Conservation (phyloP, 163 green algal species). For the Volvox carteri region DNA sequence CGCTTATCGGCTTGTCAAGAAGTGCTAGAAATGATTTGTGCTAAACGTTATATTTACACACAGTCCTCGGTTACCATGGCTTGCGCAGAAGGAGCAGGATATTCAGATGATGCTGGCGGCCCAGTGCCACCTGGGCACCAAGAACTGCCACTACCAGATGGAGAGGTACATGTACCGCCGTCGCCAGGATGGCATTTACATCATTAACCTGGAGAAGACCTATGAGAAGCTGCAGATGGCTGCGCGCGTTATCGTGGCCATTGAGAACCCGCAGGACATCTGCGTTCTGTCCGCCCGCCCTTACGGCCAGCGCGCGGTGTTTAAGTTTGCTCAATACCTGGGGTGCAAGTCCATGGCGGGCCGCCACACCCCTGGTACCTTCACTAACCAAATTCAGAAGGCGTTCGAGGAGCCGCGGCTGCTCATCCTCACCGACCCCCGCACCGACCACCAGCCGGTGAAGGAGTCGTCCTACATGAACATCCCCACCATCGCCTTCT, state of each 20-base stretch:
- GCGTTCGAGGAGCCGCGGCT: slow-evolving; percentile 98
- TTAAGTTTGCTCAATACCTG: slow-evolving; percentile 99
- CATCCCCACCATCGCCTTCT: slow-evolving; percentile 99
- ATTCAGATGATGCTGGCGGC: slow-evolving; percentile 98
- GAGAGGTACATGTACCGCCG: slow-evolving; percentile 97
- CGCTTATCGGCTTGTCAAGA: not conserved
- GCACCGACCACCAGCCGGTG: slow-evolving; percentile 97
- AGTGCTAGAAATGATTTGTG: not conserved
- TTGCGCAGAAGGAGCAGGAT: slow-evolving; percentile 76
- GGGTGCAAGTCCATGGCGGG: slow-evolving; percentile 94
- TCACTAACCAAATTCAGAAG: slow-evolving; percentile 99
- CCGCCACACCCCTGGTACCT: slow-evolving; percentile 98
- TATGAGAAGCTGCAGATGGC: slow-evolving; percentile 99
- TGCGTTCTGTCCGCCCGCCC: slow-evolving; percentile 91
- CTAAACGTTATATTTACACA: not conserved
- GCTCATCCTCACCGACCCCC: slow-evolving; percentile 90
- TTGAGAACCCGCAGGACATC: slow-evolving; percentile 98
- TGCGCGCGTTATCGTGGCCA: slow-evolving; percentile 97
- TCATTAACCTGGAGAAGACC: slow-evolving; percentile 99
- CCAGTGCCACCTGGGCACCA: slow-evolving; percentile 77
- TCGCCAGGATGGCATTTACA: slow-evolving; percentile 95
- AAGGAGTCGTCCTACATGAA: slow-evolving; percentile 98
- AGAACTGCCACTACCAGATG: slow-evolving; percentile 86
- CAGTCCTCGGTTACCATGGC: not conserved
- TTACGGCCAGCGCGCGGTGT: slow-evolving; percentile 96